Evolutionary conservation across 805 yeast genomes (phyloP), one percentile per base, ranked within the genome.

Genomic region (Ogataea minuta): DNA sequence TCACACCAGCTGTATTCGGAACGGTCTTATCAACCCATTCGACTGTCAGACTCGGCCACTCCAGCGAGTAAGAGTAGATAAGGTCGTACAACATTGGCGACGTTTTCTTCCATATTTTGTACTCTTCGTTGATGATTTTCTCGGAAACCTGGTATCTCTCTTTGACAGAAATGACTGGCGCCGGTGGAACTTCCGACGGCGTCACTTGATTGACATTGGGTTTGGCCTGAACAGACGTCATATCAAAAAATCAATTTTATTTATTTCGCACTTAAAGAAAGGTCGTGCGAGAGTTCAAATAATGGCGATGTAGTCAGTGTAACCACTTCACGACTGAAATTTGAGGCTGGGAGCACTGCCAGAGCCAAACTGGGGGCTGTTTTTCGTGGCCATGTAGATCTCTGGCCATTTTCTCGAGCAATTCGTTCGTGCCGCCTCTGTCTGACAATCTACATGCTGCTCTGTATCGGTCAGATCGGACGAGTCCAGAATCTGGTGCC

Each of bases 81-180:
- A 82, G 74, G 50, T 81, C 85, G 60, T 87, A 87, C 44, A 87
- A 66, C 48, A 84, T 67, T 3, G 95, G 95, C 10, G 84, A 81
- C 2, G 91, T 76, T 54, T 86, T 85, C 59, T 86, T 87, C 96
- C 96, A 87, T 42, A 81, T 75, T 51, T 77, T 77, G 68, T 74
- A 84, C 63, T 84, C 93, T 60, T 84, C 95, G 52, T 84, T 84
- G 45, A 72, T 69, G 8, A 81, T 61, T 54, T 83, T 84, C 52
- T 80, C 85, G 34, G 70, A 68, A 35, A 70, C 64, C 50, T 77
- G 80, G 52, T 75, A 77, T 43, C 71, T 52, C 28, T 56, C 52
- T 29, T 48, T 57, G 31, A 54, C 39, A 11, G 53, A 56, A 26
- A 50, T 42, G 9, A 48, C 60, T 54, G 16, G 15, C 4, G 27